Conservation (phyloP, 2,329 filamentous ascomycete species). For the Endocalyx cinctus region DNA sequence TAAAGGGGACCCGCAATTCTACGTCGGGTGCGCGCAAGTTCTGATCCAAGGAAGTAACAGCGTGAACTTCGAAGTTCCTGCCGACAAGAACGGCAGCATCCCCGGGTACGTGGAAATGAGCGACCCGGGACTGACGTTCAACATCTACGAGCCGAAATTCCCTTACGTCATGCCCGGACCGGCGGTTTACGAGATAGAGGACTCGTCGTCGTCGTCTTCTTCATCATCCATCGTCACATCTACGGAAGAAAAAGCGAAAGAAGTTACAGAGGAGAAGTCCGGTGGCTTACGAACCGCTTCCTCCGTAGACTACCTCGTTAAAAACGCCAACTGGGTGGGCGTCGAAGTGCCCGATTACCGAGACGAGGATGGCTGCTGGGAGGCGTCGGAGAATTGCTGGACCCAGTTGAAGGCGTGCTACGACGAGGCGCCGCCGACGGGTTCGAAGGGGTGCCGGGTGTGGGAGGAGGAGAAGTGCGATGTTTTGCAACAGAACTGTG, state of each 20-base stretch:
- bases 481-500: conserved; percentile 37
- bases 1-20: conserved; percentile 61
- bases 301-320: conserved; percentile 51
- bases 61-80: conserved; percentile 36
- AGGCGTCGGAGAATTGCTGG: conserved; percentile 50
- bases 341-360: conserved; percentile 53
- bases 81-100: conserved; percentile 52
- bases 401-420: conserved; percentile 55
- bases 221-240: conserved; percentile 3
- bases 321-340: conserved; percentile 69
- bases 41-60: conserved; percentile 47
- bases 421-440: conserved; percentile 50
- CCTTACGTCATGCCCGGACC: conserved; percentile 51
- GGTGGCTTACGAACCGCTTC: too few relatives aligned
- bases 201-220: conserved; percentile 20
- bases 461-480: conserved; percentile 61
- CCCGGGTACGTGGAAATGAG: conserved; percentile 56
- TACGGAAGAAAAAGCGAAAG: conserved; percentile 7
- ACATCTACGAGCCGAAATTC: conserved; percentile 51
- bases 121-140: conserved; percentile 53
- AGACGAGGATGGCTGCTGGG: conserved; percentile 54
- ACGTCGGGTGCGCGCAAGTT: conserved; percentile 66
- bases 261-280: conserved; percentile 41
- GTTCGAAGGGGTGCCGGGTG: conserved; percentile 51
- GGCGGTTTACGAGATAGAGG: conserved; percentile 52